Evolutionary conservation across 108 stramenopile genomes (phyloP).

Genomic region (Cyclotella sp.): DNA sequence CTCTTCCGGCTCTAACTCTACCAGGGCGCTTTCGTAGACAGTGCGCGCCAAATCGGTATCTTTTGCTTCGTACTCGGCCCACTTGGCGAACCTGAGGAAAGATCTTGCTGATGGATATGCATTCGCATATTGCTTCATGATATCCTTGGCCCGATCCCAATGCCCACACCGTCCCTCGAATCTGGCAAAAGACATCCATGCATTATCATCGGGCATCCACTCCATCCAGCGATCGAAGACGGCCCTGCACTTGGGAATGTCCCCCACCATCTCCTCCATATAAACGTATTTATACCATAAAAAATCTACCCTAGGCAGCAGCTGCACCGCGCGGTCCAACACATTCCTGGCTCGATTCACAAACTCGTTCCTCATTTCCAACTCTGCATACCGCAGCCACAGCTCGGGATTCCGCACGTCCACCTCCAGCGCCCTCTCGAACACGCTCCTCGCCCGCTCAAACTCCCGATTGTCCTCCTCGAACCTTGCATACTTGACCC

Average conservation of each 20-base stretch:
- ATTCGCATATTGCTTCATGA: conserved; percentile 94
- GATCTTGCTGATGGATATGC: conserved; percentile 87
- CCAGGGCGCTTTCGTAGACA: conserved; percentile 92
- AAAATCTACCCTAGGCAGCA: conserved; percentile 96
- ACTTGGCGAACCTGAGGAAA: conserved; percentile 96
- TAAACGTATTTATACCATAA: conserved; percentile 99
- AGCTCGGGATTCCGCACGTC: conserved; percentile 87
- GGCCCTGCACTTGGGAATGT: conserved; percentile 89
- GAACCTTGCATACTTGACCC: conserved; percentile 97
- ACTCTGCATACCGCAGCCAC: conserved; percentile 98
- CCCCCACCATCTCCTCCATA: conserved; percentile 99
- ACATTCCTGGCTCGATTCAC: conserved; percentile 98
- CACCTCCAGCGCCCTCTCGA: conserved; percentile 97
- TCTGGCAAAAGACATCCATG: conserved; percentile 93
- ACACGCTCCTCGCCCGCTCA: conserved; percentile 95
- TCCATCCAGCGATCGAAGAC: conserved; percentile 99
- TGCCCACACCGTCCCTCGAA: conserved; percentile 93
- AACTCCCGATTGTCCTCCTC: conserved; percentile 99
- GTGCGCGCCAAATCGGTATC: conserved; percentile 91
- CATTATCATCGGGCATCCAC: conserved; percentile 98
- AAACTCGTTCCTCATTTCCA: conserved; percentile 98
- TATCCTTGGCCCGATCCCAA: conserved; percentile 65
- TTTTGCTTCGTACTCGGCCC: conserved; percentile 97
- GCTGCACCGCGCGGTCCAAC: conserved; percentile 94
- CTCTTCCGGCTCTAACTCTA: conserved; percentile 94